These are phyloP conservation scores for Populus davidiana DNA, from an alignment of 345 rosid species.

Conservation along the genomic window DNA sequence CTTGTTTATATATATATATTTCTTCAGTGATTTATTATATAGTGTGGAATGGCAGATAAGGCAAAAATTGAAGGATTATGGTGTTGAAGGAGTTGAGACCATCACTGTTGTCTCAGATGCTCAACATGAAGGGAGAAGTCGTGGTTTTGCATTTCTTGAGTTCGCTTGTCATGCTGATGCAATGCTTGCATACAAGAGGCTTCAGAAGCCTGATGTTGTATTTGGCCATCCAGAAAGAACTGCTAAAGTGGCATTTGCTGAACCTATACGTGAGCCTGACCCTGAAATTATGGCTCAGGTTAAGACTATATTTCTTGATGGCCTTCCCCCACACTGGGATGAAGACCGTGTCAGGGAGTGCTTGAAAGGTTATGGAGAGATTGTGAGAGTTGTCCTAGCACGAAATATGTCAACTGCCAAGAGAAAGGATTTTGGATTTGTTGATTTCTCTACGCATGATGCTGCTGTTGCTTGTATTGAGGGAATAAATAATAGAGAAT, in stretches of 20 bases:
- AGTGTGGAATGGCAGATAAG: conserved; percentile 40
- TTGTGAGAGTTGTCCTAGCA: conserved; percentile 47
- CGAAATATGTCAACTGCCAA: conserved; percentile 62
- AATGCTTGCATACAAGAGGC: conserved; percentile 58
- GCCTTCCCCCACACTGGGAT: conserved; percentile 62
- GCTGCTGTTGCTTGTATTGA: conserved; percentile 54
- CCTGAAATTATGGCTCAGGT: conserved; percentile 65
- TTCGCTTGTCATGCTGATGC: conserved; percentile 64
- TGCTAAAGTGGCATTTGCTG: conserved; percentile 68
- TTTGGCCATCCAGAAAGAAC: conserved; percentile 66
- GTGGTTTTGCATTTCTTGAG: conserved; percentile 68
- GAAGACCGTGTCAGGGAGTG: conserved; percentile 48
- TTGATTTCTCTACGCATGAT: conserved; percentile 54
- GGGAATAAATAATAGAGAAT: conserved; percentile 42
- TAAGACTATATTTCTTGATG: conserved; percentile 62
- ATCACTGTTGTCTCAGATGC: conserved; percentile 54
- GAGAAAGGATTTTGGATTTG: conserved; percentile 63
- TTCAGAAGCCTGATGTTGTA: conserved; percentile 63
- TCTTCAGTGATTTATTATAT: conserved; percentile 19
- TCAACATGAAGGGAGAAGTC: conserved; percentile 62
- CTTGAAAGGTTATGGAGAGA: conserved; percentile 44
- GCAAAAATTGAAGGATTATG: conserved; percentile 54
- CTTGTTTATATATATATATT: neutral
- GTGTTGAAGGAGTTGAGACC: conserved; percentile 51
- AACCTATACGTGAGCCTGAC: conserved; percentile 62